Evolutionary conservation across 768 basidiomycete genomes (phyloP), one percentile per base, ranked within the genome.

Genomic region (Phylloporus sp.): DNA sequence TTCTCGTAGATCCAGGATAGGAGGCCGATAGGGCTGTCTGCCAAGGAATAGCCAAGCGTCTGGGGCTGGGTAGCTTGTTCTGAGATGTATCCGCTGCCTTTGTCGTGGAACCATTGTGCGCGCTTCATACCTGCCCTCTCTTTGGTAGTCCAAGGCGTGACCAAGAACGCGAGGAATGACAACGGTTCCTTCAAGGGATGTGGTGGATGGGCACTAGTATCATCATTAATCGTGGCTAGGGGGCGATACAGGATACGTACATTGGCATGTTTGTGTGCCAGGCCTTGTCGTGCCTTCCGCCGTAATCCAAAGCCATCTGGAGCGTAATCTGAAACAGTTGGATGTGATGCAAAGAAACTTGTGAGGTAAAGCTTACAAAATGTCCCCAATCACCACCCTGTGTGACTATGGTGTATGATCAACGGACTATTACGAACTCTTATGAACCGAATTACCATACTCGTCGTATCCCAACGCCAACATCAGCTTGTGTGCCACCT

Each of bases 1-100:
- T 80, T 79, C 56, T 80, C 79, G 49, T 79, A 80, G 20, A 81
- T 76, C 79, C 79, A 80, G 2, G 71, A 76, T 9, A 80, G 69
- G 20, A 80, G 54, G 2, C 79, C 83, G 7, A 72, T 73, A 9
- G 83, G 84, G 8, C 81, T 83, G 55, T 85, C 83, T 1, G 78
- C 68, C 4, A 85, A 65, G 11, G 69, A 55, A 56, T 84, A 84
- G 0, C 79, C 81, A 5, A 80, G 58, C 0, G 80, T 80, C 56
- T 80, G 80, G 0, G 79, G 79, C 50, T 74, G 70, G 1, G 79
- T 80, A 18, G 39, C 23, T 22, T 76, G 76, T 44, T 62, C 50
- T 0, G 4, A 6, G 3, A 44, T 28, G 48, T 76, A 76, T 13
- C 72, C 76, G 0, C 5, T 6, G 5, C 72, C 73, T 16, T 38